Evolutionary conservation across 2,329 filamentous ascomycete genomes (phyloP).

Genomic region (Chrysosporium keratinophilum): DNA sequence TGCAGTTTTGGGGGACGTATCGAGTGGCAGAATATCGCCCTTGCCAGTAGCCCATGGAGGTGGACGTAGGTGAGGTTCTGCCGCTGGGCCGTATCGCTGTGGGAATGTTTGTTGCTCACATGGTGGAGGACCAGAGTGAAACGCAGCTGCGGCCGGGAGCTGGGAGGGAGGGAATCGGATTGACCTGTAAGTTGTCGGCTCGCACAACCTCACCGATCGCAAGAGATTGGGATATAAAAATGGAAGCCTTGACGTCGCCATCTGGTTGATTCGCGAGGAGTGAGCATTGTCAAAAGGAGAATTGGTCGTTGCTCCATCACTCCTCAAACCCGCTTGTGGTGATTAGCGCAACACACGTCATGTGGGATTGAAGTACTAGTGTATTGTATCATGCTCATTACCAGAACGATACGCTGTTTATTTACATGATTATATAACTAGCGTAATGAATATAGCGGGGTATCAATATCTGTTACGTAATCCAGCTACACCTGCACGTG

Average conservation of each 20-base stretch:
- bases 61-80: constrained; percentile 33
- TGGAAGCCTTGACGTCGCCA: constrained; percentile 53
- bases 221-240: constrained; percentile 61
- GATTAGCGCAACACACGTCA: constrained; percentile 3
- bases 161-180: constrained; percentile 29
- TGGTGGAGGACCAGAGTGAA: constrained; percentile 30
- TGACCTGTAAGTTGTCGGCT: constrained; percentile 35
- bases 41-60: constrained; percentile 17
- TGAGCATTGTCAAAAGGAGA: neutral
- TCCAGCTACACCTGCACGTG: too few species aligned
- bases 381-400: neutral
- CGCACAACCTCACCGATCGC: constrained; percentile 45
- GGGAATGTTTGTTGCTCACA: constrained; percentile 31
- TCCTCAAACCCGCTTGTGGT: too few species aligned
- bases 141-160: constrained; percentile 20
- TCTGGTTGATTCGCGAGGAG: constrained; percentile 24
- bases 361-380: neutral
- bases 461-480: too few species aligned
- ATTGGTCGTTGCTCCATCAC: neutral
- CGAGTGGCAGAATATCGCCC: constrained; percentile 3
- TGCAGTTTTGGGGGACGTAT: neutral
- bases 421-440: neutral
- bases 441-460: neutral
- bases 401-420: neutral
- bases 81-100: constrained; percentile 39